Percentiles rank a stretch among this genome's conserved stretches.
Conservation (phyloP, 768 basidiomycete species). For the Tubosaeta sp. region DNA sequence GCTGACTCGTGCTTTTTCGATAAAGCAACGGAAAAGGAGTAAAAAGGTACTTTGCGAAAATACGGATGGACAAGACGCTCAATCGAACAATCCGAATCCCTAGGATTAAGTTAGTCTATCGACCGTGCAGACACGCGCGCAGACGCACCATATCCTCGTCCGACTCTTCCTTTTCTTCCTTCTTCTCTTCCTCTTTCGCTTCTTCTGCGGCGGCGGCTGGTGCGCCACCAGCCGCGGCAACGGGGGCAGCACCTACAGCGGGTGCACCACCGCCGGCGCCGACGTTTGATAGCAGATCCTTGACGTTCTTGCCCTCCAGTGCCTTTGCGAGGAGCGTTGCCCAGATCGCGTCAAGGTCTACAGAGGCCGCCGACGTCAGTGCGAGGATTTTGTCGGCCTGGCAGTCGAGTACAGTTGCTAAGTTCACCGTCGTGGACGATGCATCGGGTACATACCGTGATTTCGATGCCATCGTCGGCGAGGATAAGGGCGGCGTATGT, state of each 20-base stretch:
- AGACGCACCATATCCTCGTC: constrained; percentile 59
- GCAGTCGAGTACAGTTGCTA: background rate
- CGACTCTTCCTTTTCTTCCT: constrained; percentile 86
- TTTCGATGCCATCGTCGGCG: constrained; percentile 95
- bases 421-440: too few relatives aligned
- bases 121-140: background rate
- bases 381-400: constrained; percentile 90
- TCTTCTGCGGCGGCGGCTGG: constrained; percentile 67
- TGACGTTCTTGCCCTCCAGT: constrained; percentile 96
- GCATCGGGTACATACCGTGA: constrained; percentile 68
- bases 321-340: constrained; percentile 95
- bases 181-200: constrained; percentile 77
- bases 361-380: constrained; percentile 73
- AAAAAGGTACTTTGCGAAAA: too few relatives aligned
- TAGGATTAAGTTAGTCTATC: too few relatives aligned
- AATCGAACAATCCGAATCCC: constrained; percentile 95
- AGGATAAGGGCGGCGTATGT: constrained; percentile 98
- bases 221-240: constrained; percentile 51
- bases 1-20: too few relatives aligned
- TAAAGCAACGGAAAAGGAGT: too few relatives aligned
- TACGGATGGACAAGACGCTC: constrained; percentile 36
- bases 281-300: constrained; percentile 92
- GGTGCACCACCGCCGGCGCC: constrained; percentile 87
- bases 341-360: constrained; percentile 97
- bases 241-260: constrained; percentile 52